Percentiles rank a stretch among this genome's conserved stretches.
Conservation (phyloP, 192 early-diverging fungal genomes). For the Pilaira anomala region DNA sequence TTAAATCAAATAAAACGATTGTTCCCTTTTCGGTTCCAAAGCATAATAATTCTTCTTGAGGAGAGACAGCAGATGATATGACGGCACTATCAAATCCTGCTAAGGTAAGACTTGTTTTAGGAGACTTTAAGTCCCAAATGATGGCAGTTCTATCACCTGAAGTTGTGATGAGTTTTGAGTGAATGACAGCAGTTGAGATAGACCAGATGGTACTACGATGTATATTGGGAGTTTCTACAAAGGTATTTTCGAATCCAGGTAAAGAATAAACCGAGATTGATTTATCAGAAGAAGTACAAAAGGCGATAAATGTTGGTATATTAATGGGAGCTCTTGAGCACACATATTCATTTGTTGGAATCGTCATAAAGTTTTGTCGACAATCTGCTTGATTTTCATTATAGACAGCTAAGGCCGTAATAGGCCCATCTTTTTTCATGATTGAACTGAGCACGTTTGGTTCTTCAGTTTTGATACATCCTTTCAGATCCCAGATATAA, state of each 20-base stretch:
- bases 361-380: neutral
- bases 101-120: neutral
- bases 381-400: neutral
- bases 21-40: slow-evolving; percentile 17
- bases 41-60: slow-evolving; percentile 11
- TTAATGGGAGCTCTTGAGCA: neutral
- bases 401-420: slow-evolving; percentile 14
- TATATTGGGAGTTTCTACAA: slow-evolving; percentile 11
- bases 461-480: neutral
- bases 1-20: slow-evolving; percentile 10
- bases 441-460: slow-evolving; percentile 3
- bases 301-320: slow-evolving; percentile 13
- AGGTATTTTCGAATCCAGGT: slow-evolving; percentile 8
- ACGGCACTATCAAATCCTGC: slow-evolving; percentile 25
- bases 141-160: slow-evolving; percentile 15
- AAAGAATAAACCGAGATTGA: slow-evolving; percentile 10
- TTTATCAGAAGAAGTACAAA: neutral
- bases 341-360: neutral
- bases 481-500: slow-evolving; percentile 15
- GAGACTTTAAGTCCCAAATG: slow-evolving; percentile 19
- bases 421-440: slow-evolving; percentile 14
- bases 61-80: slow-evolving; percentile 1
- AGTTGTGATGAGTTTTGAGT: slow-evolving; percentile 15
- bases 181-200: slow-evolving; percentile 10
- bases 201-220: slow-evolving; percentile 20